Base-by-base conservation (phyloP, 371 early-diverging fungal genomes). In the Mortierella sp. region DNA sequence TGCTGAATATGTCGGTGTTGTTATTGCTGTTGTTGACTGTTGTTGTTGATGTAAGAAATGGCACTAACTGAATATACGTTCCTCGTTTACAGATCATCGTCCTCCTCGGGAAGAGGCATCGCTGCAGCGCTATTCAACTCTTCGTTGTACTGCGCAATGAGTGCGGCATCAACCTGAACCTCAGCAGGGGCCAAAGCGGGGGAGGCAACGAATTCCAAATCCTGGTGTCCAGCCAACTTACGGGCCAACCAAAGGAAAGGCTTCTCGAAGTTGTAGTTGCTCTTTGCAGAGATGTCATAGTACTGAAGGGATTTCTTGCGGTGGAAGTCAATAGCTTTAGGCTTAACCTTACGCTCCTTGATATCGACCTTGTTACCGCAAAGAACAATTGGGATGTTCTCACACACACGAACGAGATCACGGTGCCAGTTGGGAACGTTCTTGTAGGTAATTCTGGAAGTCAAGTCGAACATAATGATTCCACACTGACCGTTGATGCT, bases 341-440 rank as follows among this genome's bases (percentile, higher is more conserved):
- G 97, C 94, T 99, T 99, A 67, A 99, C 99, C 91, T 99, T 99
- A 85, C 99, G 97, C 86, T 99, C 99, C 94, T 98, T 97, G 85
- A 99, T 94, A 87, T 99, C 99, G 69, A 99, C 99, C 92, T 99
- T 99, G 96, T 99, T 99, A 84, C 99, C 99, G 90, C 99, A 98
- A 40, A 99, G 94, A 82, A 99, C 98, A 84, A 99, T 99, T 43
- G 99, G 99, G 85, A 99, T 97, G 92, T 97, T 98, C 85, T 99
- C 99, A 87, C 99, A 99, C 61, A 98, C 99, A 82, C 98, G 95
- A 81, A 98, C 96, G 45, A 99, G 90, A 87, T 99, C 99, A 88
- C 98, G 95, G 85, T 99, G 99, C 99, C 99, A 99, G 94, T 97
- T 99, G 82, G 99, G 98, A 29, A 99, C 99, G 92, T 98, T 99